These are phyloP conservation scores for Arxiozyma slooffiae DNA, from an alignment of 1,139 yeast species.

Conservation along the genomic window DNA sequence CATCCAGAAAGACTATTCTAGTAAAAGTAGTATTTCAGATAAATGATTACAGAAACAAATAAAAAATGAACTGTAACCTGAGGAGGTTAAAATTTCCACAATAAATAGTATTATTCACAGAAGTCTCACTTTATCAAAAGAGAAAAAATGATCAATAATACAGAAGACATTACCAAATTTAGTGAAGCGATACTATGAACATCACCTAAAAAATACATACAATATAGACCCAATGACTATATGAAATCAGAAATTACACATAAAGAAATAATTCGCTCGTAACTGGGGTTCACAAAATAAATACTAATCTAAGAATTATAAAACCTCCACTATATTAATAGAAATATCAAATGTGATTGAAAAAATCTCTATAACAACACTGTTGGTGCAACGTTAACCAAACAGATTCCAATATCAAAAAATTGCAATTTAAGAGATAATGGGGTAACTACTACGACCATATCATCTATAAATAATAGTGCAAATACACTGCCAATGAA, in stretches of 20 bases:
- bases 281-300: conserved; percentile 2
- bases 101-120: background rate
- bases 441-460: background rate
- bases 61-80: conserved; percentile 2
- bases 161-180: conserved; percentile 2
- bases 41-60: conserved; percentile 33
- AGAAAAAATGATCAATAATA: background rate
- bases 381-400: conserved; percentile 30
- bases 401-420: conserved; percentile 27
- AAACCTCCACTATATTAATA: background rate
- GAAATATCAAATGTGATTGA: background rate
- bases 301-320: conserved; percentile 2
- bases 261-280: background rate
- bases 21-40: conserved; percentile 29
- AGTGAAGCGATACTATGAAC: background rate
- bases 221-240: background rate
- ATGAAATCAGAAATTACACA: background rate
- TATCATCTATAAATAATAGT: background rate
- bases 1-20: conserved; percentile 17
- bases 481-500: background rate
- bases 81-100: background rate
- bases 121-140: background rate
- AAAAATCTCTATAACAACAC: background rate
- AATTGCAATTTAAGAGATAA: conserved; percentile 20
- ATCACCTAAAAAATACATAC: background rate